phyloP scores from a whole-genome alignment of 2,329 filamentous ascomycete species.

The Seiridium unicorne region DNA sequence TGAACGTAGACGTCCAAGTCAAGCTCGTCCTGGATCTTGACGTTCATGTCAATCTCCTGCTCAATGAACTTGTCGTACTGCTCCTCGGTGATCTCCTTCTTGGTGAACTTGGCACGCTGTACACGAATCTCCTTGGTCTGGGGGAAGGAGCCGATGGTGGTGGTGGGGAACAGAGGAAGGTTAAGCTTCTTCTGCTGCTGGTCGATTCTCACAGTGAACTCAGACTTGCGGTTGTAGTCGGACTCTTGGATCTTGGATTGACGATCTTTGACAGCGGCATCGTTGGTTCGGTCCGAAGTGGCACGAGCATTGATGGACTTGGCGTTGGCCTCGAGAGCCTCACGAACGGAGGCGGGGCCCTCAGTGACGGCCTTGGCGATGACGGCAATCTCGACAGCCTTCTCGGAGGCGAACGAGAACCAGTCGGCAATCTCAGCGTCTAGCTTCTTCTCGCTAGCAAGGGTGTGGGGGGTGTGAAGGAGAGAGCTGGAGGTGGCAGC shows the following conservation, averaged over 20 bases:
- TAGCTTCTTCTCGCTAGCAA: conserved; percentile 98
- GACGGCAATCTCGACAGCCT: conserved; percentile 83
- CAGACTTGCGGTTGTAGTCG: conserved; percentile 90
- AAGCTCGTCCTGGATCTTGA: conserved; percentile 98
- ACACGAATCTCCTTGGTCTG: conserved; percentile 99
- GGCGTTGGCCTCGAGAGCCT: conserved; percentile 93
- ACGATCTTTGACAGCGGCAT: conserved; percentile 95
- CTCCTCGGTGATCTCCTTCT: conserved; percentile 88
- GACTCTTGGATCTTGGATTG: conserved; percentile 81
- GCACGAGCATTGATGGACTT: conserved; percentile 90
- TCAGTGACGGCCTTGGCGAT: conserved; percentile 97
- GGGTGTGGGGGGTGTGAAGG: conserved; percentile 96
- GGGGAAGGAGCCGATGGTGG: conserved; percentile 98
- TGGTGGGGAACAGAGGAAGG: conserved; percentile 96
- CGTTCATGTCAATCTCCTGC: conserved; percentile 93
- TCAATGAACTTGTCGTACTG: conserved; percentile 99
- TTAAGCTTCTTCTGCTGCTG: conserved; percentile 91
- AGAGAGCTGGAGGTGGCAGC: conserved; percentile 96
- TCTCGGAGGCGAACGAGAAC: conserved; percentile 98
- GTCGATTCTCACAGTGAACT: conserved; percentile 80
- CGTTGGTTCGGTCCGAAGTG: conserved; percentile 92
- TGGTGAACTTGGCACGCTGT: conserved; percentile 97
- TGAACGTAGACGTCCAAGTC: conserved; percentile 96
- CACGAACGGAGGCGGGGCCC: conserved; percentile 80
- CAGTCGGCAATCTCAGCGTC: conserved; percentile 90